Evolutionary conservation across 163 green algal genomes (phyloP).

Genomic region (Chlamydomonas reinhardtii): DNA sequence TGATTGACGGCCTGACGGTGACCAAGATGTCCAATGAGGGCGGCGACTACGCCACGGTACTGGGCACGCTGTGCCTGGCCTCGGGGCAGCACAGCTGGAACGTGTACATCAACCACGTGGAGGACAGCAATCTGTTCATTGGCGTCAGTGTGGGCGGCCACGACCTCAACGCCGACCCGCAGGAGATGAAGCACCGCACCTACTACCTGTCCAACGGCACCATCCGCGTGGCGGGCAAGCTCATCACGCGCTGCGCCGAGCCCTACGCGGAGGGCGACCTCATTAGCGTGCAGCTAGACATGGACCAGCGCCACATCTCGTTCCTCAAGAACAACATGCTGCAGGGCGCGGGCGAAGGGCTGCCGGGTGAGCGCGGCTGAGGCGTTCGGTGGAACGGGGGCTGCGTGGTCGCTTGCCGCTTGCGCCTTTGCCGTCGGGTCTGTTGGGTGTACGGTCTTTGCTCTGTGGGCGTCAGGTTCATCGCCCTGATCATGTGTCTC

Average conservation of each 20-base stretch:
- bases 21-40: conserved; percentile 74
- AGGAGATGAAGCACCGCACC: conserved; percentile 79
- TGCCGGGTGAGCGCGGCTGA: conserved; percentile 59
- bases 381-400: no score
- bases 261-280: conserved; percentile 77
- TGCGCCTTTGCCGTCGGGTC: no score
- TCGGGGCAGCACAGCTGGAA: conserved; percentile 76
- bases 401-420: no score
- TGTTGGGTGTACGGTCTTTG: no score
- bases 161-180: conserved; percentile 75
- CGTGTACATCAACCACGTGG: conserved; percentile 80
- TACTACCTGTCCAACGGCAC: conserved; percentile 79
- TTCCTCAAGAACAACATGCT: conserved; percentile 76
- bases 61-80: conserved; percentile 72
- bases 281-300: conserved; percentile 74
- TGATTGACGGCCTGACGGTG: conserved; percentile 73
- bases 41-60: conserved; percentile 72
- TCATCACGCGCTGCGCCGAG: conserved; percentile 77
- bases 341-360: conserved; percentile 68
- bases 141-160: conserved; percentile 72
- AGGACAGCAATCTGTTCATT: conserved; percentile 79
- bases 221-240: conserved; percentile 73
- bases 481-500: no score
- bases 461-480: no score
- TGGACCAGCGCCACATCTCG: conserved; percentile 69